A percentile compares a stretch with the other conserved stretches of the same genome.
These are phyloP conservation scores for Pholiota molesta DNA, from an alignment of 768 basidiomycete species.

Conservation along the genomic window DNA sequence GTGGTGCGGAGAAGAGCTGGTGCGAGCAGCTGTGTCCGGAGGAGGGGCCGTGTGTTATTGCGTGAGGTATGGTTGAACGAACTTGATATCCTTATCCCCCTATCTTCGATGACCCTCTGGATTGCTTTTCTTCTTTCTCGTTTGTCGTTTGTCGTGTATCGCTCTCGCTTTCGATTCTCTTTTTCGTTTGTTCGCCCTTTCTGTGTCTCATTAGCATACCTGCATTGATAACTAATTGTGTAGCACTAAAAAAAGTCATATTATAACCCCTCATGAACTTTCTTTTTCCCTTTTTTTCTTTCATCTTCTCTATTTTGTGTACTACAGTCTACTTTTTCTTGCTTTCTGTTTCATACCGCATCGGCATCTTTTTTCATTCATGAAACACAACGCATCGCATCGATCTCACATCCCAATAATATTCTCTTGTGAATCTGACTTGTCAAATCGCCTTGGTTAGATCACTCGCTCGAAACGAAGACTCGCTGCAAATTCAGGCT, in stretches of 20 bases:
- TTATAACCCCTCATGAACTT: background rate
- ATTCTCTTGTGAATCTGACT: too few relatives aligned
- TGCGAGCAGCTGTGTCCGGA: constrained; percentile 26
- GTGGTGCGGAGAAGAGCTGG: constrained; percentile 4
- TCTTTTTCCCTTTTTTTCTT: background rate
- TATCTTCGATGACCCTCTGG: background rate
- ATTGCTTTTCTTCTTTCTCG: background rate
- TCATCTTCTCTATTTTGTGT: too few relatives aligned
- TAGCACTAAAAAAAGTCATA: background rate
- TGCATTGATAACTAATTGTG: background rate
- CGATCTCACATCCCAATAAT: too few relatives aligned
- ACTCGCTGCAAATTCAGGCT: too few relatives aligned
- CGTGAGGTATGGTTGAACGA: constrained; percentile 9
- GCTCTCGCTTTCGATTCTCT: background rate
- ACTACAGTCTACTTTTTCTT: background rate
- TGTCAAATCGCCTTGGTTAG: too few relatives aligned
- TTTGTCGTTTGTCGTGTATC: background rate
- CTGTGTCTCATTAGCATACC: background rate
- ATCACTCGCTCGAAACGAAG: too few relatives aligned
- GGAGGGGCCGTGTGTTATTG: constrained; percentile 22
- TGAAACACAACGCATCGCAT: too few relatives aligned
- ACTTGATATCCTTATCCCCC: background rate
- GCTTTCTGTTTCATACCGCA: too few relatives aligned
- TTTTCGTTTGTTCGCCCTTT: background rate
- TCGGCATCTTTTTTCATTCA: too few relatives aligned